Evolutionary conservation across 2,329 filamentous ascomycete genomes (phyloP).

Genomic region (Exophiala sp.): DNA sequence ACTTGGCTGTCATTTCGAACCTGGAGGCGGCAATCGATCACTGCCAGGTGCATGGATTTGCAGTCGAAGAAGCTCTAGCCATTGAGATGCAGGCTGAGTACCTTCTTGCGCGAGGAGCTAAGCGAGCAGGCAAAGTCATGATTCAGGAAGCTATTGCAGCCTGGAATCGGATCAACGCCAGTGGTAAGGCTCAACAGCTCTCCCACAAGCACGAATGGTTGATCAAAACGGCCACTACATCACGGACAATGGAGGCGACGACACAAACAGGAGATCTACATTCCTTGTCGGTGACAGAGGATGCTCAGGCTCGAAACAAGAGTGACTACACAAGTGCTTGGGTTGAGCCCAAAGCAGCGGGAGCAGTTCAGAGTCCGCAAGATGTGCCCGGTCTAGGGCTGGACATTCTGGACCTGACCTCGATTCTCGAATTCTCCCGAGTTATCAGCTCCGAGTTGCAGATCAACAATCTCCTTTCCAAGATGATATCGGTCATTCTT

Average conservation of each 20-base stretch:
- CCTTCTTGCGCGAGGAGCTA: slow-evolving; percentile 51
- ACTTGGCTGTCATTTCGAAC: slow-evolving; percentile 42
- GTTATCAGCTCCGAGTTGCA: slow-evolving; percentile 60
- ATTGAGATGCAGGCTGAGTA: slow-evolving; percentile 59
- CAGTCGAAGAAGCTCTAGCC: slow-evolving; percentile 54
- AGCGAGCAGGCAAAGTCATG: slow-evolving; percentile 53
- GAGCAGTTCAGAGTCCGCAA: slow-evolving; percentile 13
- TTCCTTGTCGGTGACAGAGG: slow-evolving; percentile 20
- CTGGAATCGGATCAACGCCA: slow-evolving; percentile 54
- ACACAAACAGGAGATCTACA: slow-evolving; percentile 51
- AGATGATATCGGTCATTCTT: slow-evolving; percentile 60
- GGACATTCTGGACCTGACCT: slow-evolving; percentile 59
- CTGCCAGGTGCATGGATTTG: slow-evolving; percentile 52
- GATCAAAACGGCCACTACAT: slow-evolving; percentile 49
- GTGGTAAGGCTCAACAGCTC: slow-evolving; percentile 54
- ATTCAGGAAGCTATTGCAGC: slow-evolving; percentile 54
- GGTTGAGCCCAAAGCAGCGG: slow-evolving; percentile 24
- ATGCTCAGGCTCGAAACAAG: slow-evolving; percentile 34
- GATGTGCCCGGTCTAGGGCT: slow-evolving; percentile 35
- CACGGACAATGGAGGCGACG: slow-evolving; percentile 48
- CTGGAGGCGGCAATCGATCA: slow-evolving; percentile 57
- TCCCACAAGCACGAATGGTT: slow-evolving; percentile 56
- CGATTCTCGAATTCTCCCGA: slow-evolving; percentile 60
- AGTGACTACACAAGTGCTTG: slow-evolving; percentile 28
- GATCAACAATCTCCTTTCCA: slow-evolving; percentile 56